Base-by-base conservation (phyloP, 2,329 filamentous ascomycete genomes). In the Phaeosphaeriaceae sp. region DNA sequence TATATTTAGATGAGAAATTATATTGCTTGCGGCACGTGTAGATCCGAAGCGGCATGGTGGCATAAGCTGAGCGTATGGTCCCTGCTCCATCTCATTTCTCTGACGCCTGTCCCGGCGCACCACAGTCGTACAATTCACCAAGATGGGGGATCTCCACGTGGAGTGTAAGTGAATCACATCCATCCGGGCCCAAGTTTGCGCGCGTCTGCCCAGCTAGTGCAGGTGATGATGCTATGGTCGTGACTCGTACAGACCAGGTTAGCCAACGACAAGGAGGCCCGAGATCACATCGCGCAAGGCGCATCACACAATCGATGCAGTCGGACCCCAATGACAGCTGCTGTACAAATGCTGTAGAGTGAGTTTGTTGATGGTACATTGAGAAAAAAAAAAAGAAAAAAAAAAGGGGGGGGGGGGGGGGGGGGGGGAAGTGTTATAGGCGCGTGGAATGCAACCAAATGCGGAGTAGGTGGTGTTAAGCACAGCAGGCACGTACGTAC, bases 11-110 rank as follows among this genome's bases (percentile, higher is more conserved):
- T 33, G 34, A 39, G 34, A 23, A 45, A 41, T 50, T 61, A 64
- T 71, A 70, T 70, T 68, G 67, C 61, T 49, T 68, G 60, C 62
- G 63, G 68, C 67, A 72, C 67, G 63, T 70, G 68, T 68, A 52
- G 34, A 45, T 46, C 58, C 42, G 46, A 66, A 62, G 52, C 43
- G 53, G 63, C 56, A 60, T 51, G 55, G 61, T 60, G 61, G 43
- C 55, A 66, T 62, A 57, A 66, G 64, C 60, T 61, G 56, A 48
- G 50, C 47, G 30, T 29, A 8, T 23, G 46, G 43, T 46, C 50
- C 56, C 47, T 59, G 56, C 49, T 46, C 50, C 28, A 42, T 33
- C 50, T 64, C 59, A 61, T 68, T 52, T 63, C 54, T 54, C 48
- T 51, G 38, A 51, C 50, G 52, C 64, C 56, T 54, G 54, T 56